Percentiles rank a stretch among this genome's conserved stretches.
Evolutionary conservation across 2,329 filamentous ascomycete species (phyloP).

Genomic region (Aquanectria penicillioides): DNA sequence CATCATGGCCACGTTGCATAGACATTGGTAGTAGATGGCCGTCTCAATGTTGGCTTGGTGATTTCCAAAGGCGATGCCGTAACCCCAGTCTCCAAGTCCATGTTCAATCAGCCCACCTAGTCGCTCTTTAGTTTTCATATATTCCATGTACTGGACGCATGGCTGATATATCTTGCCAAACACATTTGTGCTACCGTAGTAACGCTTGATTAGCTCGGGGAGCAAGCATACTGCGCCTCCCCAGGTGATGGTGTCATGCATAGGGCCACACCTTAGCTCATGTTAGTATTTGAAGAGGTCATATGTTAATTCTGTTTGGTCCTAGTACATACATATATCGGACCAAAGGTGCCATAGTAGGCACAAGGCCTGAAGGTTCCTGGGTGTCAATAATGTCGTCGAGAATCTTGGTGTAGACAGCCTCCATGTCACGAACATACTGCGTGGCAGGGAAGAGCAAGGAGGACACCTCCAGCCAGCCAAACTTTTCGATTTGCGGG

Average conservation of each 20-base stretch:
- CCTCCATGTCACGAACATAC: constrained; percentile 57
- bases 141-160: constrained; percentile 53
- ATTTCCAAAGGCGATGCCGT: constrained; percentile 54
- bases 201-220: constrained; percentile 49
- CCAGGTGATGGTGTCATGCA: constrained; percentile 58
- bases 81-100: constrained; percentile 55
- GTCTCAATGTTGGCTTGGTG: constrained; percentile 57
- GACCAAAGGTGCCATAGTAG: constrained; percentile 58
- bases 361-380: constrained; percentile 55
- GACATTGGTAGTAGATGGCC: constrained; percentile 54
- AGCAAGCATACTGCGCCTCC: constrained; percentile 51
- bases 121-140: constrained; percentile 51
- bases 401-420: constrained; percentile 57
- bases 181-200: constrained; percentile 51
- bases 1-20: constrained; percentile 49
- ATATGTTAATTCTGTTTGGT: neutral
- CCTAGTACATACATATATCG: constrained; percentile 49
- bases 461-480: constrained; percentile 58
- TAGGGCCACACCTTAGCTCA: constrained; percentile 51
- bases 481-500: constrained; percentile 59
- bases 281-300: too few relatives aligned
- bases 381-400: constrained; percentile 58
- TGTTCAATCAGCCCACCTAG: constrained; percentile 54
- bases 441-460: constrained; percentile 56
- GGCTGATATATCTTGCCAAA: constrained; percentile 50